Conservation (phyloP, 2,329 filamentous ascomycete genomes). For the Penicillium sp. region DNA sequence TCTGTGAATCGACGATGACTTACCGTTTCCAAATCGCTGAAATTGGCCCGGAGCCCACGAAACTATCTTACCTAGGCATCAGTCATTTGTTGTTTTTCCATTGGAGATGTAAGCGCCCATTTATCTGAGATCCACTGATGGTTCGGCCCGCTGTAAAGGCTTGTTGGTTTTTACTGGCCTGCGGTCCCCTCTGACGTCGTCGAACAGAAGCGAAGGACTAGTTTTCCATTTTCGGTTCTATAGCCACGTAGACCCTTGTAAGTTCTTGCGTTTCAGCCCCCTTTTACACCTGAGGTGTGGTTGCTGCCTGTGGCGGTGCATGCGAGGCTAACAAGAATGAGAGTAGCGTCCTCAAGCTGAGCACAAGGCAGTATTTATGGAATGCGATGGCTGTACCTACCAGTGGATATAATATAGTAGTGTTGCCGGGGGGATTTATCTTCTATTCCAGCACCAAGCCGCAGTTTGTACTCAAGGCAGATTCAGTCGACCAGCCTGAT, state of each 20-base stretch:
- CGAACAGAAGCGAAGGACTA: neutral
- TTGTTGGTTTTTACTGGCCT: neutral
- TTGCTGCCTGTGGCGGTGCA: neutral
- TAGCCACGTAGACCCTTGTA: neutral
- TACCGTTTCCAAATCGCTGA: neutral
- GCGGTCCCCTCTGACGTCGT: neutral
- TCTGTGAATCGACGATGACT: neutral
- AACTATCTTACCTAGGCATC: neutral
- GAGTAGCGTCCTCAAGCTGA: neutral
- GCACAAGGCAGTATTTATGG: neutral
- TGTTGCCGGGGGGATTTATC: neutral
- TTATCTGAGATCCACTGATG: neutral
- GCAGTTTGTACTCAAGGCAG: neutral
- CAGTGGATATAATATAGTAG: neutral
- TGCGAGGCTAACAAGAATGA: neutral
- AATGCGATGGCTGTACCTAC: neutral
- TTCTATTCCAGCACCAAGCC: neutral
- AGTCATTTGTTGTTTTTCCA: neutral
- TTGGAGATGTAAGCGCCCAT: neutral
- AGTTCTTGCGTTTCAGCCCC: neutral
- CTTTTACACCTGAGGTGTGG: neutral
- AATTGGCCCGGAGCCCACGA: neutral
- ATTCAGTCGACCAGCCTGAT: neutral
- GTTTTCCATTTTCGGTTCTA: neutral
- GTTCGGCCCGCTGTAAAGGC: neutral